Percentiles rank a stretch among this genome's conserved stretches.
Conservation (phyloP, 768 basidiomycete genomes). For the Neoboletus subvelutipes region DNA sequence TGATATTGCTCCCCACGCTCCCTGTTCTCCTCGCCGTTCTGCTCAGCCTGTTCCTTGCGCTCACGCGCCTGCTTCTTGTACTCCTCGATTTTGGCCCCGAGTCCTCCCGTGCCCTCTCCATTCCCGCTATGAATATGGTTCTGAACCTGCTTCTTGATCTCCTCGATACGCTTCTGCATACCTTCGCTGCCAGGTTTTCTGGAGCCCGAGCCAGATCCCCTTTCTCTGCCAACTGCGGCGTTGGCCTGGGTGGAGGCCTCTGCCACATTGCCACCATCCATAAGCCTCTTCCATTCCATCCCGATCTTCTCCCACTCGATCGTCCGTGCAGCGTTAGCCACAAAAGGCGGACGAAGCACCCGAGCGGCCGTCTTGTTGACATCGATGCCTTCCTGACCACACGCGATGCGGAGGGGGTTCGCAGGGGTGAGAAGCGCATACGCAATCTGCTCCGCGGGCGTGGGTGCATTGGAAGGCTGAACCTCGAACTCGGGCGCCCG, state of each 20-base stretch:
- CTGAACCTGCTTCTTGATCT: slow-evolving; percentile 1
- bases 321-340: slow-evolving; percentile 10
- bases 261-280: background rate
- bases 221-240: background rate
- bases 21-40: background rate
- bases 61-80: slow-evolving; percentile 1
- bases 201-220: background rate
- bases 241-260: background rate
- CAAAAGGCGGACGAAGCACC: slow-evolving; percentile 12
- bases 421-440: slow-evolving; percentile 36
- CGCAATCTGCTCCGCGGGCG: slow-evolving; percentile 42
- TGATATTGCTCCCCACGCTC: background rate
- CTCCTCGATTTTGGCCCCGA: slow-evolving; percentile 9
- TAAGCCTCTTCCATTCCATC: slow-evolving; percentile 18
- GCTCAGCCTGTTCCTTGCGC: background rate
- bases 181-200: background rate
- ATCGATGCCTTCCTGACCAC: slow-evolving; percentile 28
- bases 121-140: background rate
- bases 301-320: slow-evolving; percentile 24
- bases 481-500: slow-evolving; percentile 46
- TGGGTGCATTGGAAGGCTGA: slow-evolving; percentile 43
- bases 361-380: slow-evolving; percentile 13
- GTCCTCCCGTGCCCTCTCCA: slow-evolving; percentile 1
- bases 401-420: slow-evolving; percentile 27
- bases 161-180: slow-evolving; percentile 6